Evolutionary conservation across 108 stramenopile genomes (phyloP).

Genomic region (Parmales sp.): DNA sequence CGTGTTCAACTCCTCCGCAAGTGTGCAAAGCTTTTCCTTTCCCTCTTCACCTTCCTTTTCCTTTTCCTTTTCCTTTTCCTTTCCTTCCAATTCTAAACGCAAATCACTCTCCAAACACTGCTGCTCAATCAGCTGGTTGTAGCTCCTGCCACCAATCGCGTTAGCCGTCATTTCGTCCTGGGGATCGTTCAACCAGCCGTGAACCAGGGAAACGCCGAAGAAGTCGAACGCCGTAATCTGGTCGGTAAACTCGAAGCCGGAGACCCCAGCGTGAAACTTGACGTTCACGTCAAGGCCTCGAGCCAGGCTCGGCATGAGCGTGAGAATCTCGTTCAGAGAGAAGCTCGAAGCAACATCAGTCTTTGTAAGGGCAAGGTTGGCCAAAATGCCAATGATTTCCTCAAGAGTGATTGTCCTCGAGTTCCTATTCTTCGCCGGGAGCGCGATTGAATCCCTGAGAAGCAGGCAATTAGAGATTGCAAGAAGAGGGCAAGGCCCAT

Average conservation of each 20-base stretch:
- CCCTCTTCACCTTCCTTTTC: background rate
- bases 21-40: background rate
- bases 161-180: slow-evolving; percentile 38
- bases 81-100: background rate
- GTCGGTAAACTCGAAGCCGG: slow-evolving; percentile 78
- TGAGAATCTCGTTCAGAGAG: slow-evolving; percentile 56
- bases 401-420: slow-evolving; percentile 52
- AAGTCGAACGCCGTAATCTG: slow-evolving; percentile 81
- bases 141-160: slow-evolving; percentile 47
- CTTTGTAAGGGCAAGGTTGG: slow-evolving; percentile 31
- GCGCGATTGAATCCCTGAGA: slow-evolving; percentile 50
- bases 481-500: slow-evolving; percentile 92
- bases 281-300: slow-evolving; percentile 97
- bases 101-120: background rate
- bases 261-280: slow-evolving; percentile 60
- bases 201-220: slow-evolving; percentile 73
- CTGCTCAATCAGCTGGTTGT: slow-evolving; percentile 87
- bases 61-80: background rate
- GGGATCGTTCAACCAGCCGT: slow-evolving; percentile 91
- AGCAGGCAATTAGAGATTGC: slow-evolving; percentile 85
- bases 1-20: background rate
- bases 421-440: slow-evolving; percentile 49
- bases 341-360: too few relatives aligned
- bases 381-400: slow-evolving; percentile 57
- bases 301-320: slow-evolving; percentile 70